Evolutionary conservation across 2,329 filamentous ascomycete genomes (phyloP).

Genomic region (Hirsutella minnesotensis): DNA sequence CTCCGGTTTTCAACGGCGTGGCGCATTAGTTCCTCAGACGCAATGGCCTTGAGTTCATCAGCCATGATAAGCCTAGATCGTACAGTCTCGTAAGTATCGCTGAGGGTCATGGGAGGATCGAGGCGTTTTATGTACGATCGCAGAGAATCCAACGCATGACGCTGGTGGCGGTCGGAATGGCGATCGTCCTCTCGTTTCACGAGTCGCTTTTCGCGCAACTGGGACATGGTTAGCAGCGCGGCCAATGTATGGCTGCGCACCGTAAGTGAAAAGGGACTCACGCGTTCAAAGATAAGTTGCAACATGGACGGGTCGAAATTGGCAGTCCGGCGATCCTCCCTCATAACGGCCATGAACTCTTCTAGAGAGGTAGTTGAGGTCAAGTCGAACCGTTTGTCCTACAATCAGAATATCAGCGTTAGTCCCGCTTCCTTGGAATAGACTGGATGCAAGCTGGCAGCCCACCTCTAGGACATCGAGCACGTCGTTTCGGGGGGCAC

Average conservation of each 20-base stretch:
- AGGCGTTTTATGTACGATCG: constrained; percentile 81
- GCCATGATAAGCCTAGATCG: constrained; percentile 66
- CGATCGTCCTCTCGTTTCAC: constrained; percentile 78
- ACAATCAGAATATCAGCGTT: constrained; percentile 6
- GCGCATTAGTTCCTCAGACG: constrained; percentile 71
- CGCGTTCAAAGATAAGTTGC: constrained; percentile 71
- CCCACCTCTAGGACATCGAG: constrained; percentile 80
- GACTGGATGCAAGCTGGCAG: constrained; percentile 5
- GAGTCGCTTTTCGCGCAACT: constrained; percentile 73
- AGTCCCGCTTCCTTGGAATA: neutral
- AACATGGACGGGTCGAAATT: constrained; percentile 73
- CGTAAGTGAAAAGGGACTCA: constrained; percentile 22
- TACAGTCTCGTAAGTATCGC: constrained; percentile 84
- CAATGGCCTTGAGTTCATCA: constrained; percentile 74
- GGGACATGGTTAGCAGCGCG: constrained; percentile 4
- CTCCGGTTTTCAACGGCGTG: constrained; percentile 87
- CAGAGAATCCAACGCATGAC: constrained; percentile 72
- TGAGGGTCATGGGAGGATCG: constrained; percentile 66
- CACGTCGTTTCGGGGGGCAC: constrained; percentile 70
- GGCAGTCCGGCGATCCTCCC: constrained; percentile 77
- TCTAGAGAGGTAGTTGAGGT: constrained; percentile 77
- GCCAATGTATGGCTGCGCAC: neutral
- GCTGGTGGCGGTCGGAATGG: constrained; percentile 73
- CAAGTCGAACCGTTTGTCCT: constrained; percentile 90
- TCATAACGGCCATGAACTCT: constrained; percentile 74